These are phyloP conservation scores for Russula sp. DNA, from an alignment of 768 basidiomycete species.

Conservation along the genomic window DNA sequence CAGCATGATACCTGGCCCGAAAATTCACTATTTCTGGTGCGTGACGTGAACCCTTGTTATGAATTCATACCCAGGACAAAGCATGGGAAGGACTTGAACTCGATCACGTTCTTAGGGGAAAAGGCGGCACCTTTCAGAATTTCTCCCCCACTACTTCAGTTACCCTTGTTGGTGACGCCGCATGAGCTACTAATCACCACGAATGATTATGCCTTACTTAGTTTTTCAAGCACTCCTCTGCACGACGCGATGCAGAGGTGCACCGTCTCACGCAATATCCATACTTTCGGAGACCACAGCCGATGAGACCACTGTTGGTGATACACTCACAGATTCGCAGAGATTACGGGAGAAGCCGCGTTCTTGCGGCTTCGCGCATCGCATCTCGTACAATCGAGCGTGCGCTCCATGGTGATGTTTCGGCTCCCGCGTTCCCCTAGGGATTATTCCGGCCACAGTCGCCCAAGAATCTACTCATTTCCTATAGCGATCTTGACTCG, in stretches of 20 bases:
- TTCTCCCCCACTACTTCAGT: neutral
- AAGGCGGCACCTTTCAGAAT: neutral
- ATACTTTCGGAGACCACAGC: neutral
- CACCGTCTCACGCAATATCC: neutral
- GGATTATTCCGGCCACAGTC: neutral
- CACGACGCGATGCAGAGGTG: neutral
- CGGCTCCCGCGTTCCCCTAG: neutral
- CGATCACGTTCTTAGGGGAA: neutral
- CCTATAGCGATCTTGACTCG: neutral
- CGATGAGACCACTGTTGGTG: neutral
- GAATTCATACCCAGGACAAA: neutral
- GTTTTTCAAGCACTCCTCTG: neutral
- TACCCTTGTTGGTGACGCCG: neutral
- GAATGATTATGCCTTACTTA: neutral
- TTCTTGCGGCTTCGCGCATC: neutral
- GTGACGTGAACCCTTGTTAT: neutral
- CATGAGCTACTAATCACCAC: conserved; percentile 11
- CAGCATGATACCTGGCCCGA: neutral
- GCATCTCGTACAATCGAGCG: neutral
- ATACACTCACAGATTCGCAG: neutral
- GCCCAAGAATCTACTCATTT: neutral
- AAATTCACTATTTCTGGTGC: neutral
- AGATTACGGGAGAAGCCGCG: neutral
- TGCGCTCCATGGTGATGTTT: neutral
- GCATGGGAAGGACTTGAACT: neutral